A percentile compares a stretch with the other conserved stretches of the same genome.
phyloP scores from a whole-genome alignment of 2,329 filamentous ascomycete species.

The Clarireedia paspali region DNA sequence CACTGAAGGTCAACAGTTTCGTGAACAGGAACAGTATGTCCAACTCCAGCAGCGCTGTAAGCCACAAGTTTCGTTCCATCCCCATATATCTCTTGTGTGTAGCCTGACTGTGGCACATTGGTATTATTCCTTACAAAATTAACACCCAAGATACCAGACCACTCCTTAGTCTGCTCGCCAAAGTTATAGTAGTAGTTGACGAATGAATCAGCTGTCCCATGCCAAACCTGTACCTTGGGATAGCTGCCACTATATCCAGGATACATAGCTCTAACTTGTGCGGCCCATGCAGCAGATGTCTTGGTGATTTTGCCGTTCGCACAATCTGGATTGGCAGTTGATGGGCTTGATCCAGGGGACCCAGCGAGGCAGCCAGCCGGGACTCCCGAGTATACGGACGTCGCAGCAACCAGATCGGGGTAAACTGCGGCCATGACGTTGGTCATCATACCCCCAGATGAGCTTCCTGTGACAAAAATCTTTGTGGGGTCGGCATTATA shows the following conservation, averaged over 20 bases:
- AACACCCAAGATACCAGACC: conserved; percentile 35
- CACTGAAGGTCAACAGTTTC: conserved; percentile 23
- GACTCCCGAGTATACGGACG: conserved; percentile 36
- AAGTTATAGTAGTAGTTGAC: conserved; percentile 33
- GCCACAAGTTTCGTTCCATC: conserved; percentile 29
- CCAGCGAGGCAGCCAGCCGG: conserved; percentile 37
- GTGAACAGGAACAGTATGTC: conserved; percentile 28
- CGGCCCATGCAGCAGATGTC: conserved; percentile 41
- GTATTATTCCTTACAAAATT: too few relatives aligned
- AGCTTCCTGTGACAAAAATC: conserved; percentile 45
- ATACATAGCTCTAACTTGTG: conserved; percentile 14
- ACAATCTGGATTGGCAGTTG: conserved; percentile 45
- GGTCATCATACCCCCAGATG: conserved; percentile 31
- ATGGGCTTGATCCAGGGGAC: neutral
- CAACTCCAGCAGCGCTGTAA: conserved; percentile 25
- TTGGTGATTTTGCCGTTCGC: conserved; percentile 26
- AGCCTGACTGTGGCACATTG: too few relatives aligned
- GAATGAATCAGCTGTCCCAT: conserved; percentile 33
- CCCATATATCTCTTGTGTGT: conserved; percentile 18
- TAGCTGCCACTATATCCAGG: neutral
- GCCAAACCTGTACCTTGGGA: conserved; percentile 23
- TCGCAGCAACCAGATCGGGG: conserved; percentile 40
- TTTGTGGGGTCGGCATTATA: conserved; percentile 42
- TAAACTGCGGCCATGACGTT: conserved; percentile 41
- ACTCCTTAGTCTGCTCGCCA: conserved; percentile 38